Conservation (phyloP, 2,329 filamentous ascomycete species). For the Chaetothyriales sp. region DNA sequence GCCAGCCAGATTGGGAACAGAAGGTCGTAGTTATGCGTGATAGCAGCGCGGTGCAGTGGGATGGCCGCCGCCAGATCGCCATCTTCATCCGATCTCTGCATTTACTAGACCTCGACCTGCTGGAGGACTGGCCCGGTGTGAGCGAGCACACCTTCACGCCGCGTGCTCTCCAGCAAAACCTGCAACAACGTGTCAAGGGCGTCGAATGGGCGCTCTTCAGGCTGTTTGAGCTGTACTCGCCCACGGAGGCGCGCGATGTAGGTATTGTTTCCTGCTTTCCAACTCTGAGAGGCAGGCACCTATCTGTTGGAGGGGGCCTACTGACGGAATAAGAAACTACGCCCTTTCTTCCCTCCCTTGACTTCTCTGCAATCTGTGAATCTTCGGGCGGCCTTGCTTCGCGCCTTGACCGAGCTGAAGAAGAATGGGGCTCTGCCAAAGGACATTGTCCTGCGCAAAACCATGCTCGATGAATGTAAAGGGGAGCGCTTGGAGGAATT, state of each 20-base stretch:
- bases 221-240: conserved; percentile 73
- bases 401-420: conserved; percentile 71
- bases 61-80: conserved; percentile 39
- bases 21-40: neutral
- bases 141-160: conserved; percentile 54
- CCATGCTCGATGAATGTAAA: conserved; percentile 92
- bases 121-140: conserved; percentile 68
- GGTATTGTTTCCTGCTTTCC: neutral
- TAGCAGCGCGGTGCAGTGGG: conserved; percentile 17
- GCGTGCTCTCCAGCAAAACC: conserved; percentile 53
- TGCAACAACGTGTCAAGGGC: conserved; percentile 68
- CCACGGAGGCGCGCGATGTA: conserved; percentile 60
- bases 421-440: conserved; percentile 71
- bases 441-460: conserved; percentile 73
- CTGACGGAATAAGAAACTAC: conserved; percentile 52
- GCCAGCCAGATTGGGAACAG: too few species aligned
- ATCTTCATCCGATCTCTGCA: conserved; percentile 74
- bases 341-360: conserved; percentile 77
- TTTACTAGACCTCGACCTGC: conserved; percentile 64
- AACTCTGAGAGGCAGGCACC: conserved; percentile 3
- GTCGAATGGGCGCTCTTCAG: conserved; percentile 88
- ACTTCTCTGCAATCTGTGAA: conserved; percentile 87
- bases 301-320: neutral
- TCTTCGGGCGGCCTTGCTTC: conserved; percentile 68
- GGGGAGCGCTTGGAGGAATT: conserved; percentile 83